Conservation (phyloP, 257 asterid species). For the Capsicum baccatum region DNA sequence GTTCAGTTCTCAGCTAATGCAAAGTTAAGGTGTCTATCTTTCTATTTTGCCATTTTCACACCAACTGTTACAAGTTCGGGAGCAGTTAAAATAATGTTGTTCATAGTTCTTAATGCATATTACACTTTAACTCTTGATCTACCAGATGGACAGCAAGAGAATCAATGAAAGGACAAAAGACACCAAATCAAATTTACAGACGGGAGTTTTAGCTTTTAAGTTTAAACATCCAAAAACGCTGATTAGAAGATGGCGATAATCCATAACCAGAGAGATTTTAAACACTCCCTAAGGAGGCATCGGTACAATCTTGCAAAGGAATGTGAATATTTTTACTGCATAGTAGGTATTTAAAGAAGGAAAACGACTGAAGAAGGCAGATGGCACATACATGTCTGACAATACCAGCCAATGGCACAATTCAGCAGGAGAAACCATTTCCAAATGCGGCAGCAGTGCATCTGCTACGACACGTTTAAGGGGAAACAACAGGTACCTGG, state of each 20-base stretch:
- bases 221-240: background rate
- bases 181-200: background rate
- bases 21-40: too few relatives aligned
- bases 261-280: background rate
- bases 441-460: slow-evolving; percentile 79
- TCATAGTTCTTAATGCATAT: background rate
- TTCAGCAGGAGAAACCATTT: slow-evolving; percentile 82
- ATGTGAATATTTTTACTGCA: background rate
- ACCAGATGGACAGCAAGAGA: background rate
- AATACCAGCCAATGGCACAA: slow-evolving; percentile 87
- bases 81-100: background rate
- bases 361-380: slow-evolving; percentile 26
- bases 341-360: background rate
- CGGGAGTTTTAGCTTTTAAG: background rate
- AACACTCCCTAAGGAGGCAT: background rate
- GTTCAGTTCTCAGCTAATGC: too few relatives aligned
- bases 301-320: background rate
- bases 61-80: background rate
- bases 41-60: too few relatives aligned
- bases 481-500: slow-evolving; percentile 91
- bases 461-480: slow-evolving; percentile 98
- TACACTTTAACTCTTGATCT: background rate
- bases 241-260: slow-evolving; percentile 15
- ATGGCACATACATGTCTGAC: slow-evolving; percentile 77
- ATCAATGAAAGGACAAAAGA: background rate